These are phyloP conservation scores for Erodium moschatum DNA, from an alignment of 441 rosid genomes.

Conservation along the genomic window DNA sequence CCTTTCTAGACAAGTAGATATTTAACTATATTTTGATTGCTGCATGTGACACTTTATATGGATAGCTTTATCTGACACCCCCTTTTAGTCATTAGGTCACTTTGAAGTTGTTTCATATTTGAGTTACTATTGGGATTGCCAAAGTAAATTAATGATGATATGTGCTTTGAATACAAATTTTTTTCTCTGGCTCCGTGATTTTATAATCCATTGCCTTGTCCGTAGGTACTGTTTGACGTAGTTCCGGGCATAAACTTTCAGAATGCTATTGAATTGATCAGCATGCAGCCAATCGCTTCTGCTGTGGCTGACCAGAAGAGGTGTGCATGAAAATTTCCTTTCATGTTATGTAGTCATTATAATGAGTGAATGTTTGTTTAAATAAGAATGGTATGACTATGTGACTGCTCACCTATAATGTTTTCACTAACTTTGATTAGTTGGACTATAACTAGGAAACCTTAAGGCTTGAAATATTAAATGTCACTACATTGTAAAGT, in stretches of 20 bases:
- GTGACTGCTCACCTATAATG: background rate
- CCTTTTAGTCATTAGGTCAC: background rate
- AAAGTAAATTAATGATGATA: background rate
- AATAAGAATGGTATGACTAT: background rate
- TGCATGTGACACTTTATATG: background rate
- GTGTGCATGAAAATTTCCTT: slow-evolving; percentile 29
- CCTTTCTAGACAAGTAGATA: background rate
- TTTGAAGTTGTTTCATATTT: slow-evolving; percentile 9
- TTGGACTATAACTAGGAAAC: background rate
- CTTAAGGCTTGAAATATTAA: background rate
- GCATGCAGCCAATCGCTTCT: slow-evolving; percentile 90
- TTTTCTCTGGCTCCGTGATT: slow-evolving; percentile 17
- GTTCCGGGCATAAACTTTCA: slow-evolving; percentile 80
- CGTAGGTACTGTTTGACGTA: slow-evolving; percentile 87
- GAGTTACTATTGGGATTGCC: background rate
- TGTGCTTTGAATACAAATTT: slow-evolving; percentile 5
- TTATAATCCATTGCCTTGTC: slow-evolving; percentile 20
- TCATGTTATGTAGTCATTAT: background rate
- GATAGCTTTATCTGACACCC: background rate
- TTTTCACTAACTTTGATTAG: background rate
- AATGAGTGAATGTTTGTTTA: background rate
- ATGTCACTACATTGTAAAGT: background rate
- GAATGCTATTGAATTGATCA: slow-evolving; percentile 86
- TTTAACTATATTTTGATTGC: background rate
- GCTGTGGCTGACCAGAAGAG: slow-evolving; percentile 72